Evolutionary conservation across 495 filamentous ascomycete genomes (phyloP), one percentile per base, ranked within the genome.

Genomic region (Cairneyella variabilis): DNA sequence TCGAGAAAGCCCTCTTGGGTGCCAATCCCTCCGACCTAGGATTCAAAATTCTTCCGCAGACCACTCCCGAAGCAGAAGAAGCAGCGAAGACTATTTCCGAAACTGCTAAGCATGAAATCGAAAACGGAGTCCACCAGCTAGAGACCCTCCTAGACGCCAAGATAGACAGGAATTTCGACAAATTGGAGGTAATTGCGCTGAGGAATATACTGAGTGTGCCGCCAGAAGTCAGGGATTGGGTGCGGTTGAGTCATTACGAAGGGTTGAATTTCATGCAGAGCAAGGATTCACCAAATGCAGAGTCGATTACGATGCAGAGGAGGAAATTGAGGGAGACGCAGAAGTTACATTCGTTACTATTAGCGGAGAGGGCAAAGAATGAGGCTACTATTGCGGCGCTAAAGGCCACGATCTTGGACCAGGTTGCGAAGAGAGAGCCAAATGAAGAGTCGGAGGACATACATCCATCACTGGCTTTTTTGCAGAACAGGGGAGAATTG

Each of bases 141-240:
- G 95, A 98, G 67, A 97, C 91, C 3, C 76, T 98, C n/a, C 80
- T 97, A n/a, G 85, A 88, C 57, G 69, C 78, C 18, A 87, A 85
- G 34, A 80, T 90, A 11, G 88, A 92, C 55, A 84, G 79, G 66
- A 82, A 84, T 25, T 92, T 91, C 56, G 88, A 92, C 63, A 83
- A 82, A 48, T 80, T 91, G 46, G 88, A 92, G 65, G 79, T 92
- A 25, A 96, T 89, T 67, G 83, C 86, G 22, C 72, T 98, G 71
- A 77, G 93, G 56, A 97, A 96, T 67, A 88, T 96, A 54, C 72
- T 98, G 58, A 84, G 80, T 9, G 82, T 97, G 27, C 82, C 83
- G 1, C 74, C 81, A 27, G 88, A 88, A 32, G 67, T 95, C 47
- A 78, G 83, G 60, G 69, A 75, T 32, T 96, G 86, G 83, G 83